These are phyloP conservation scores for Saccharomyces hybrid DNA, from an alignment of 1,139 yeast species.

Conservation along the genomic window DNA sequence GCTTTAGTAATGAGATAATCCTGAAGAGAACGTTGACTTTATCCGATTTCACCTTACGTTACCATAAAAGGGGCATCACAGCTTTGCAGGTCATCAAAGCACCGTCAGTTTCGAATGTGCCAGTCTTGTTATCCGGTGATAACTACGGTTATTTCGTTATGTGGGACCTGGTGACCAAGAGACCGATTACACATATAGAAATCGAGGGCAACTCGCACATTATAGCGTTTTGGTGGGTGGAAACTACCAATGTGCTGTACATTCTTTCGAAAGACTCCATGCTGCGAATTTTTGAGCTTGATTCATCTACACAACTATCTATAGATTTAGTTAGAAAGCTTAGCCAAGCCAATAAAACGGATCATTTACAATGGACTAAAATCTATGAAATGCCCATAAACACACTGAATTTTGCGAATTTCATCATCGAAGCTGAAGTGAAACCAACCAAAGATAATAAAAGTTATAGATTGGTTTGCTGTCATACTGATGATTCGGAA, in stretches of 20 bases:
- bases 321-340: not conserved
- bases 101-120: constrained; percentile 5
- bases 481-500: constrained; percentile 28
- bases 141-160: constrained; percentile 18
- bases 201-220: constrained; percentile 13
- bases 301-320: not conserved
- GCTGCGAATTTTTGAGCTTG: constrained; percentile 18
- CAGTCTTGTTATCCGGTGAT: constrained; percentile 26
- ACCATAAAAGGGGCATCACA: constrained; percentile 15
- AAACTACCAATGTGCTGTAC: constrained; percentile 10
- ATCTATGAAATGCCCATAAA: constrained; percentile 29
- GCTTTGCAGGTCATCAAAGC: constrained; percentile 6
- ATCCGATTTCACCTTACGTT: constrained; percentile 15
- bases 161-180: constrained; percentile 27
- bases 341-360: not conserved
- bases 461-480: constrained; percentile 20
- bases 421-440: constrained; percentile 8
- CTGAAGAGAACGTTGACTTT: not conserved
- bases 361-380: constrained; percentile 4
- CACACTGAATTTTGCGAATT: constrained; percentile 30
- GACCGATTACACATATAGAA: constrained; percentile 14
- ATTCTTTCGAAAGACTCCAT: constrained; percentile 25
- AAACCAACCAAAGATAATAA: constrained; percentile 4
- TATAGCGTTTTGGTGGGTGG: constrained; percentile 13
- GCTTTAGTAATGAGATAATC: not conserved